Base-by-base conservation (phyloP, 1,139 yeast species). In the Sugiyamaella neomexicana region DNA sequence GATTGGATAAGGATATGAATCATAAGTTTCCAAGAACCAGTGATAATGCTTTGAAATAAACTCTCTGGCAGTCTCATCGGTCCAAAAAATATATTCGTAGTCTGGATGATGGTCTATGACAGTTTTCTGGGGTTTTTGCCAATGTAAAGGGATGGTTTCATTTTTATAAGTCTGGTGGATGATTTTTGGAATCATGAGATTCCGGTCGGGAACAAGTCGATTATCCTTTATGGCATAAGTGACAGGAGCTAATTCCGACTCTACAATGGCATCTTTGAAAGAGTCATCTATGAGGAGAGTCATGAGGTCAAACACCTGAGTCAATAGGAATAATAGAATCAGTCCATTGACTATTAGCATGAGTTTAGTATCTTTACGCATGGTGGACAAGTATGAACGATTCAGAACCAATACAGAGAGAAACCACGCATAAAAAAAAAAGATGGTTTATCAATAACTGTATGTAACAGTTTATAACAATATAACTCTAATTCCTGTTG, bases 141-240 rank as follows among this genome's bases (percentile, higher is more conserved):
- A 90, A 54, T 80, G 75, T 46, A 82, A 89, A 2, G 97, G 97
- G 23, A 89, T 80, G 27, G 82, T 79, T 15, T 74, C 78, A 25
- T 87, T 85, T 69, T 88, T 89, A 72, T 90, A 90, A 13, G 97
- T 90, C 70, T 90, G 97, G 68, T 90, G 97, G 55, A 90, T 89
- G 67, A 89, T 89, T 66, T 86, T 88, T 25, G 97, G 97, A 49
- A 89, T 87, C 43, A 85, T 66, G 12, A 57, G 58, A 23, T 51
- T 56, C 13, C 66, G 52, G 43, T 61, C 63, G 9, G 67, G 65
- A 16, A 50, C 37, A 34, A 40, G 38, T 5, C 42, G 38, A 13
- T 29, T 47, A 5, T 51, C 16, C 17, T 54, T 58, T 49, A 55
- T 45, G n/a, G 49, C 57, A 51, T 60, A 62, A 7, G 31, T 52